phyloP scores from a whole-genome alignment of 2,329 filamentous ascomycete species.

The Allantophomopsis cytisporea region DNA sequence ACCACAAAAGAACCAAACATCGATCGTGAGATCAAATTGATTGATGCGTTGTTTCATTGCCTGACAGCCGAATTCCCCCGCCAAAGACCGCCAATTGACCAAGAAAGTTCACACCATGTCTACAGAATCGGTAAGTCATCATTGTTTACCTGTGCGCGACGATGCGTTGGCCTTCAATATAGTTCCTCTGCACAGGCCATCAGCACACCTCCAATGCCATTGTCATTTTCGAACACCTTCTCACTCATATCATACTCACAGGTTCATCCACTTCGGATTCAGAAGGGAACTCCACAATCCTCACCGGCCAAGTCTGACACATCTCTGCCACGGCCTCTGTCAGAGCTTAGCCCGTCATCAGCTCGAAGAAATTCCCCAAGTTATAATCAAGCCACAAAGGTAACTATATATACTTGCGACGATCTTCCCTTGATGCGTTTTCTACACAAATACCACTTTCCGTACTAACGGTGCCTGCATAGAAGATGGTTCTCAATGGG shows the following conservation, averaged over 20 bases:
- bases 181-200: too few relatives aligned
- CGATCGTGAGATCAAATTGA: too few relatives aligned
- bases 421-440: background rate
- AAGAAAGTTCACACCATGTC: too few relatives aligned
- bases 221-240: too few relatives aligned
- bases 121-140: too few relatives aligned
- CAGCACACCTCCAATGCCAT: too few relatives aligned
- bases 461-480: conserved; percentile 5
- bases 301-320: conserved; percentile 51
- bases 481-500: conserved; percentile 56
- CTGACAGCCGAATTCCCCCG: too few relatives aligned
- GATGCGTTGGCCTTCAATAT: too few relatives aligned
- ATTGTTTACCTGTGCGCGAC: too few relatives aligned
- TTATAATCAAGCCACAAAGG: conserved; percentile 66
- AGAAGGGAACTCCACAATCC: conserved; percentile 39
- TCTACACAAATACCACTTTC: conserved; percentile 7
- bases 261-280: conserved; percentile 70
- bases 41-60: too few relatives aligned
- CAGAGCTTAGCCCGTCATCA: conserved; percentile 79
- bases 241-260: conserved; percentile 17
- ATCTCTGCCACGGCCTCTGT: conserved; percentile 59
- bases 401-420: conserved; percentile 24
- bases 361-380: conserved; percentile 84
- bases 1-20: too few relatives aligned
- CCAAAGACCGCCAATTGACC: too few relatives aligned